Conservation (phyloP, 2,329 filamentous ascomycete genomes). For the Fusarium anthophilum region DNA sequence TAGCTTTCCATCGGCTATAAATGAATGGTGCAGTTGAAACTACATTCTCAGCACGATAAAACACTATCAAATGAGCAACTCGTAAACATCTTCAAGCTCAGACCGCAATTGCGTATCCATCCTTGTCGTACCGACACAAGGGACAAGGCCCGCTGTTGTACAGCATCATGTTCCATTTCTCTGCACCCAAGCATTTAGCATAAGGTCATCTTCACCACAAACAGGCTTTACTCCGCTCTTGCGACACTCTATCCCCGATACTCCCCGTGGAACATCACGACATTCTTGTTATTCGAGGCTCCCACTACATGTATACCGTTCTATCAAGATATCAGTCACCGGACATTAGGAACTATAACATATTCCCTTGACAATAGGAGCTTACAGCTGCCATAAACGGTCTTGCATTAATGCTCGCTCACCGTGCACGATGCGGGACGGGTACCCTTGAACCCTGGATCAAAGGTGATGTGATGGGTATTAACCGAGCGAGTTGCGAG, state of each 20-base stretch:
- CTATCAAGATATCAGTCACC: not conserved
- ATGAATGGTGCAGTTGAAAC: not conserved
- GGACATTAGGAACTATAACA: not conserved
- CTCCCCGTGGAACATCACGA: not conserved
- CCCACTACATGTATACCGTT: not conserved
- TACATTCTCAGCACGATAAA: not conserved
- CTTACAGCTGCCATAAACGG: not conserved
- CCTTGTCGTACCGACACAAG: conserved; percentile 33
- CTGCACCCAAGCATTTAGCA: not conserved
- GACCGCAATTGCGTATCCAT: not conserved
- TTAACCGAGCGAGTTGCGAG: not conserved
- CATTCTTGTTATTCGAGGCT: not conserved
- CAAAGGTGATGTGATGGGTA: not conserved
- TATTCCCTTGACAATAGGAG: not conserved
- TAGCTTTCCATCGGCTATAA: not conserved
- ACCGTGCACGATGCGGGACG: not conserved
- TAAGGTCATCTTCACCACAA: conserved; percentile 1
- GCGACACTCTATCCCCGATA: not conserved
- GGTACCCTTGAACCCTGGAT: not conserved
- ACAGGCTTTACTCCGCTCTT: not conserved
- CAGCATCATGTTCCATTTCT: not conserved
- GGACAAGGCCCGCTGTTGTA: conserved; percentile 20
- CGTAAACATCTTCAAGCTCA: not conserved
- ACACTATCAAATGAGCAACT: not conserved
- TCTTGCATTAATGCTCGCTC: not conserved